Evolutionary conservation across 2,329 filamentous ascomycete genomes (phyloP).

Genomic region (Acarospora socialis): DNA sequence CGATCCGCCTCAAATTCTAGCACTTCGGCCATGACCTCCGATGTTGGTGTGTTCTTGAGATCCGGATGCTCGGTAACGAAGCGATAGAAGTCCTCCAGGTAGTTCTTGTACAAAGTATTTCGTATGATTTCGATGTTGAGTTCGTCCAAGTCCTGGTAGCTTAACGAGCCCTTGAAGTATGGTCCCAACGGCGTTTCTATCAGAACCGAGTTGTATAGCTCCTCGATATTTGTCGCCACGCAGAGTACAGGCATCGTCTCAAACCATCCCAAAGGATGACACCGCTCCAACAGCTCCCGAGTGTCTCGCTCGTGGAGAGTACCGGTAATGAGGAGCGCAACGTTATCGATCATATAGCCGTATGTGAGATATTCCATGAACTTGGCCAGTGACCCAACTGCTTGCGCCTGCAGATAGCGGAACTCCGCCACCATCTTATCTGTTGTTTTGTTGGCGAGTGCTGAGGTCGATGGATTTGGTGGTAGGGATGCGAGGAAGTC

Average conservation of each 20-base stretch:
- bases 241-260: constrained; percentile 98
- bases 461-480: constrained; percentile 91
- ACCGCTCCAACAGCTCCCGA: constrained; percentile 83
- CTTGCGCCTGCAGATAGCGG: constrained; percentile 87
- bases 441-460: constrained; percentile 85
- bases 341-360: constrained; percentile 99
- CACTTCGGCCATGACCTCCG: constrained; percentile 90
- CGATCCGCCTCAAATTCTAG: constrained; percentile 94
- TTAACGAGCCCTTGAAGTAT: constrained; percentile 94
- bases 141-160: constrained; percentile 93
- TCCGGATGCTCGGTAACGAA: constrained; percentile 87
- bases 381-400: constrained; percentile 75
- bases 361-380: constrained; percentile 99
- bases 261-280: constrained; percentile 95
- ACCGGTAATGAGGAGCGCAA: constrained; percentile 92
- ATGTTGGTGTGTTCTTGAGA: constrained; percentile 73
- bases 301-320: constrained; percentile 96
- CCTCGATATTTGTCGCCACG: constrained; percentile 95
- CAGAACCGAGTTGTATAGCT: constrained; percentile 93
- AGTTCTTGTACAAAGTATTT: constrained; percentile 99
- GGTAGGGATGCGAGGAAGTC: constrained; percentile 90
- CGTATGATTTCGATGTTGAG: constrained; percentile 98
- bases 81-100: constrained; percentile 90
- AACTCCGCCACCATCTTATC: constrained; percentile 98
- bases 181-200: constrained; percentile 92